Base-by-base conservation (phyloP, 2,329 filamentous ascomycete genomes). In the Pestalotiopsis sp. region DNA sequence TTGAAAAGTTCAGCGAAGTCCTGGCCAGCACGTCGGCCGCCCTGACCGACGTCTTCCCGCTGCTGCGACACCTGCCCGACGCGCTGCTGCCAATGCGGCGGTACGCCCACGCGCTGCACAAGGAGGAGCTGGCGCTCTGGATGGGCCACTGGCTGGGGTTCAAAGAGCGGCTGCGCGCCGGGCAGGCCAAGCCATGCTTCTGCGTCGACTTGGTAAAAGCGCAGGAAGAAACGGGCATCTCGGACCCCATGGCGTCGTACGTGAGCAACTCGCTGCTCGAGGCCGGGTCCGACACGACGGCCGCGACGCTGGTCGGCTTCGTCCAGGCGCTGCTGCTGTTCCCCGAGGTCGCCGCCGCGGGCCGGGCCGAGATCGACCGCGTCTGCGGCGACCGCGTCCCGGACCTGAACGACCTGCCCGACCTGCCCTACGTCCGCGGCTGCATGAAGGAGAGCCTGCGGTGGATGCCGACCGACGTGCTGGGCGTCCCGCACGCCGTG, bases 391-490 rank as follows among this genome's bases (percentile, higher is more conserved):
- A 85, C 65, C 80, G 83, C 25, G 80, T 87, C 77, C 86, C 86
- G 0, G 81, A 73, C n/a, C 79, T 84, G 56, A 76, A 80, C 11
- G 85, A 89, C 70, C 83, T 82, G 73, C 76, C 82, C 3, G 76
- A 82, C 13, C 75, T 89, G n/a, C 86, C 85, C 0, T 86, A 83
- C 1, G 80, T 87, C 6, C 79, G 86, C 17, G 86, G 85, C 1
- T 84, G 84, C 27, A 77, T 88, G 41, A 87, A 88, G 75, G 87
- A 89, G 76, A 85, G 83, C n/a, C 75, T 88, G 36, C 80, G 87
- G 31, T 89, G 86, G 86, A 81, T 85, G 68, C 85, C 86, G 2
- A 67, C 68, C 7, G 60, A 41, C 14, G 11, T 67, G 41, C 67
- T 68, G 77, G 80, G 82, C 49, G 82, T 85, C 6, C 83, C 83